phyloP scores from a whole-genome alignment of 1,284 basidiomycete genomes.

The Ustilago bromivora region DNA sequence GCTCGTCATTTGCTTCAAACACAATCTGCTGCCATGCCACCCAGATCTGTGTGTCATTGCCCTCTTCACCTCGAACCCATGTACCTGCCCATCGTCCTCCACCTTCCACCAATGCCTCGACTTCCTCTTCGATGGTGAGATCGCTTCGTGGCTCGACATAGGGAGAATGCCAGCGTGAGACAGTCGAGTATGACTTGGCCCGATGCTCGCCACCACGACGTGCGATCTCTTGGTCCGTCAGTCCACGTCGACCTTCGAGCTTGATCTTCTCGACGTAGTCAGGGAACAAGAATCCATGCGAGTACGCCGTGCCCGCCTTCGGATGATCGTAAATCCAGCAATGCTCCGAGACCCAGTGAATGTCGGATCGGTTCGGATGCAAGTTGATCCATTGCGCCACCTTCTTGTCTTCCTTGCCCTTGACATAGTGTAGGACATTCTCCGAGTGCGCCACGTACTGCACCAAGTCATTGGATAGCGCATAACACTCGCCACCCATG shows the following conservation, averaged over 20 bases:
- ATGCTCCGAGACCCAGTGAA: constrained; percentile 89
- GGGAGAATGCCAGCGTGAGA: constrained; percentile 84
- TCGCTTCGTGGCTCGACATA: constrained; percentile 80
- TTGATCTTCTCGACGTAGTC: constrained; percentile 82
- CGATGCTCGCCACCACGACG: constrained; percentile 70
- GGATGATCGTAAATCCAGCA: constrained; percentile 99
- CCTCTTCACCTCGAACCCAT: constrained; percentile 59
- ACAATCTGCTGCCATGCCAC: constrained; percentile 66
- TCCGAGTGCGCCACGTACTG: constrained; percentile 85
- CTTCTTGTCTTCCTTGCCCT: constrained; percentile 94
- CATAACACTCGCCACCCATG: constrained; percentile 97
- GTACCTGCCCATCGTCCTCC: constrained; percentile 74
- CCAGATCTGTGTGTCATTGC: constrained; percentile 54
- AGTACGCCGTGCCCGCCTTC: constrained; percentile 85
- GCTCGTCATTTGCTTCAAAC: constrained; percentile 64
- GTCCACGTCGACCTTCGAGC: constrained; percentile 68
- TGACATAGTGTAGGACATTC: constrained; percentile 77
- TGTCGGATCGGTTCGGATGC: constrained; percentile 82
- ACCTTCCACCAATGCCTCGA: constrained; percentile 94
- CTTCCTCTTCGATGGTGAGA: constrained; percentile 78
- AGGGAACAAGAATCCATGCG: constrained; percentile 97
- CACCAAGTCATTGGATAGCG: constrained; percentile 88
- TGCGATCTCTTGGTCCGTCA: constrained; percentile 69
- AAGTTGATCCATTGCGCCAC: constrained; percentile 90
- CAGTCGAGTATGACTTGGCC: constrained; percentile 82